Evolutionary conservation across 1,284 basidiomycete species (phyloP), one percentile per base, ranked within the genome.

Genomic region (Stygiomarasmius scandens): DNA sequence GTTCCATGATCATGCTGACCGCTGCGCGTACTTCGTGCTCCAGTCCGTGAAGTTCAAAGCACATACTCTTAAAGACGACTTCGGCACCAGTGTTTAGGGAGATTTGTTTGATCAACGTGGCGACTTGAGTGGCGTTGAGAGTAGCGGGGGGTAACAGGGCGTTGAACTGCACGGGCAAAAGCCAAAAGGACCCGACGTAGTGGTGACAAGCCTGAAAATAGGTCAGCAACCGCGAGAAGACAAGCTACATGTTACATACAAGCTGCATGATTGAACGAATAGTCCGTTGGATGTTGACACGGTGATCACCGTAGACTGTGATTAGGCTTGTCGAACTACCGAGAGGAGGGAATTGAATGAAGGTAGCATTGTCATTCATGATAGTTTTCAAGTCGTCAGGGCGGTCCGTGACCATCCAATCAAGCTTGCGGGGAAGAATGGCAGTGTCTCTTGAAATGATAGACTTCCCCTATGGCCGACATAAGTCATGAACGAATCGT

Each of bases 301-400:
- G 85, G 67, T 95, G 90, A 72, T 98, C 96, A 20, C 96, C 96
- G 73, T 89, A 97, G 19, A 99, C 94, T 10, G 91, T 93, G 65
- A 98, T 92, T 69, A 97, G 74, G 73, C 93, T 96, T 22, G 92
- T 92, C 50, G 93, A 93, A 66, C 90, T 93, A 48, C 94, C 95
- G 45, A 98, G 87, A 47, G 92, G 81, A 12, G 96, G 96, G 66
- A 98, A 94, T 67, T 95, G 90, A 65, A 98, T 92, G 72, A 93
- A 98, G 14, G 96, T 97, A 38, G 93, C 93, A 65, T 98, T 98
- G 78, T 98, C 96, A 67, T 87, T 87, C 95, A 98, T 98, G 70
- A 96, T 86, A 22, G 86, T 82, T 71, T 90, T 93, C 64, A 98
- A 78, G 64, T 97, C 95, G 58, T 98, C 96, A 29, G 92, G 81